Conservation (phyloP, 2,329 filamentous ascomycete species). For the Aspergillus ibericus region DNA sequence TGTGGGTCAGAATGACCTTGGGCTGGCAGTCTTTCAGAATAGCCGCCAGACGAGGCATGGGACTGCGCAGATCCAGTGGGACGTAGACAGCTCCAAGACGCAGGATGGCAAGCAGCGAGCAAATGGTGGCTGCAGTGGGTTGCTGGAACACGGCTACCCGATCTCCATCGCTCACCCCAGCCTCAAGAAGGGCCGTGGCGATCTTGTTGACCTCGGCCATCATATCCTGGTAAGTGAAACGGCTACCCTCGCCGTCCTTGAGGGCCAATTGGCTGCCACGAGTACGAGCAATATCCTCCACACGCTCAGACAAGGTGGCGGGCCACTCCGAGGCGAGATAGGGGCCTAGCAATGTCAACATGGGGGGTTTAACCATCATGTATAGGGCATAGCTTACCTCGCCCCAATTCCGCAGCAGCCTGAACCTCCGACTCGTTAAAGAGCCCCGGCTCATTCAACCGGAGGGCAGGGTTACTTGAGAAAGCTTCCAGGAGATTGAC, state of each 20-base stretch:
- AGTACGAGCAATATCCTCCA: background rate
- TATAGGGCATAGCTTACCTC: background rate
- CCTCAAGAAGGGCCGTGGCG: background rate
- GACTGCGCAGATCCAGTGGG: conserved; percentile 33
- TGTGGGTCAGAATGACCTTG: conserved; percentile 11
- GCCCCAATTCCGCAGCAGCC: background rate
- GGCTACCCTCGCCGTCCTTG: background rate
- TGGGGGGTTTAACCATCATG: too few relatives aligned
- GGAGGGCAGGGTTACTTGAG: too few relatives aligned
- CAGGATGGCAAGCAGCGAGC: conserved; percentile 35
- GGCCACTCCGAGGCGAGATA: background rate
- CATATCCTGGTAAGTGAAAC: background rate
- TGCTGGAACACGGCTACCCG: background rate
- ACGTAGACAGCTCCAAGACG: conserved; percentile 34
- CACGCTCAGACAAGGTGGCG: background rate
- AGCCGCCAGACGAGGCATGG: conserved; percentile 23
- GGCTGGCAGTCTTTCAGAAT: conserved; percentile 20
- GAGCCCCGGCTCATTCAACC: background rate
- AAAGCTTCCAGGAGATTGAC: too few relatives aligned
- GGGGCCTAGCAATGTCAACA: background rate
- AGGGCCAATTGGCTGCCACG: background rate
- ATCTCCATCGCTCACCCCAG: background rate
- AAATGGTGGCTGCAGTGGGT: conserved; percentile 22
- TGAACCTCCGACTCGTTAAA: background rate
- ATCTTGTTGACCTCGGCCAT: background rate